phyloP scores from a whole-genome alignment of 176 grass and related monocot genomes.

The Aegilops sharonensis region DNA sequence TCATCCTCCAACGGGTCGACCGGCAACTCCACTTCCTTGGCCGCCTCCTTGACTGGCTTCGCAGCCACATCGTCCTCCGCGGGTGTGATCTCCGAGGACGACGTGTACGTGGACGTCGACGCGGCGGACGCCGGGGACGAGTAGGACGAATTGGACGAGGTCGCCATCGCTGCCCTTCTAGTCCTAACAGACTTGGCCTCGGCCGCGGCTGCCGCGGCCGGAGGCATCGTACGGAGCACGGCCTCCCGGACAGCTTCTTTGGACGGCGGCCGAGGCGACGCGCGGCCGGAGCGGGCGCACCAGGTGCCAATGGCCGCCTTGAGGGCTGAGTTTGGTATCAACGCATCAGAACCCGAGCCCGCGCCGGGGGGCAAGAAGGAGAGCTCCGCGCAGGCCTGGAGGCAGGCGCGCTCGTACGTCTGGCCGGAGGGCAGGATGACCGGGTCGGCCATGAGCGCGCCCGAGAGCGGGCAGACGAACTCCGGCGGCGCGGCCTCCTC shows the following conservation, averaged over 20 bases:
- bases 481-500: constrained; percentile 41
- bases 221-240: constrained; percentile 28
- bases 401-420: constrained; percentile 71
- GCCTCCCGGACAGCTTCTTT: constrained; percentile 28
- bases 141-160: constrained; percentile 36
- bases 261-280: constrained; percentile 23
- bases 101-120: constrained; percentile 39
- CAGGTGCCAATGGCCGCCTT: constrained; percentile 65
- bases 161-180: neutral
- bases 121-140: constrained; percentile 33
- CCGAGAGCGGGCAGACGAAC: constrained; percentile 60
- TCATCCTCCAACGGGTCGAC: constrained; percentile 54
- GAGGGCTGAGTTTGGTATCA: constrained; percentile 69
- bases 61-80: constrained; percentile 25
- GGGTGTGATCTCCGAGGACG: constrained; percentile 38
- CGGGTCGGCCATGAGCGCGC: constrained; percentile 71
- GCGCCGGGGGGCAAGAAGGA: constrained; percentile 44
- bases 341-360: neutral
- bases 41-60: neutral
- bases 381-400: constrained; percentile 64
- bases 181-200: constrained; percentile 30
- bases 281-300: constrained; percentile 48
- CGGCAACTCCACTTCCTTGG: neutral
- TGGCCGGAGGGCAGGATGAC: constrained; percentile 60
- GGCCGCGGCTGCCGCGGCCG: neutral